phyloP scores from a whole-genome alignment of 2,329 filamentous ascomycete genomes.

The Eurotiales sp. region DNA sequence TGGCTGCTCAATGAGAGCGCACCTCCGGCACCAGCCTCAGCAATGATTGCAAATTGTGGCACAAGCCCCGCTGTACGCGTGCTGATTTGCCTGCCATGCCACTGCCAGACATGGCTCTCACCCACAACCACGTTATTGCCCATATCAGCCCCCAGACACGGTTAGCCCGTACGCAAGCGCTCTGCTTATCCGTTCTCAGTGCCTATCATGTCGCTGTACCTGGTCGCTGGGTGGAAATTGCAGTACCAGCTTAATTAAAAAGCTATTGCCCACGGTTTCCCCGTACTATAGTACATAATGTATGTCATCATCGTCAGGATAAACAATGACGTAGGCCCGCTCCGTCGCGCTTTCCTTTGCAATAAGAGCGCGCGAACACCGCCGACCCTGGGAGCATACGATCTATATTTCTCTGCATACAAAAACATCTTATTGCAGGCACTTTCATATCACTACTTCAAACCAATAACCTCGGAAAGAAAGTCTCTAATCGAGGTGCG shows the following conservation, averaged over 20 bases:
- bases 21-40: background rate
- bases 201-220: background rate
- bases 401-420: background rate
- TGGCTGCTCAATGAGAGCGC: background rate
- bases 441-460: background rate
- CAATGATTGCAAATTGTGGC: background rate
- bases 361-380: background rate
- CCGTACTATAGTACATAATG: background rate
- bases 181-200: background rate
- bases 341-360: background rate
- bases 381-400: background rate
- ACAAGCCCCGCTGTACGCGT: background rate
- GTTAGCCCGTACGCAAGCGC: background rate
- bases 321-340: background rate
- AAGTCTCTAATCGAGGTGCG: background rate
- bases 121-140: background rate
- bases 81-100: background rate
- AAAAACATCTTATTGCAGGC: background rate
- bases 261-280: too few species aligned
- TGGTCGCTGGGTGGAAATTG: background rate
- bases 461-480: background rate
- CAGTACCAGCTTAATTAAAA: background rate
- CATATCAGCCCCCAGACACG: background rate
- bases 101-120: too few species aligned
- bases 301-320: background rate